Evolutionary conservation across 2,329 filamentous ascomycete genomes (phyloP).

Genomic region (Colletotrichum lupini): DNA sequence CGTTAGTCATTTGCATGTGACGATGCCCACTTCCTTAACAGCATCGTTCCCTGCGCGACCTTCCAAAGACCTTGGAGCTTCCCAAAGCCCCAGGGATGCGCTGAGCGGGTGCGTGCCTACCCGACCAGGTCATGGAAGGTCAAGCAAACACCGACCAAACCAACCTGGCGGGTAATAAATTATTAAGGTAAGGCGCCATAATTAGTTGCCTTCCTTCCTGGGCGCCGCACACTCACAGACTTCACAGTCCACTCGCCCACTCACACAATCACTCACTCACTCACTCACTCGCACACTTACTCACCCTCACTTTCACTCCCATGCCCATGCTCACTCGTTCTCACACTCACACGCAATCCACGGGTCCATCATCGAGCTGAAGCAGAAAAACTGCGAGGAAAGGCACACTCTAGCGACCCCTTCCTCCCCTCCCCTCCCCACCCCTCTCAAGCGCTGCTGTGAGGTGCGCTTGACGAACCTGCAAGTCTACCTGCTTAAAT

Average conservation of each 20-base stretch:
- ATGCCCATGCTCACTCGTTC: not conserved
- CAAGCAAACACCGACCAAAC: not conserved
- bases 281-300: too few species aligned
- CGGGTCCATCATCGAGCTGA: not conserved
- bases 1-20: conserved; percentile 6
- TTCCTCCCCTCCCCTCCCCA: too few species aligned
- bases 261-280: not conserved
- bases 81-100: not conserved
- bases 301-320: too few species aligned
- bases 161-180: not conserved
- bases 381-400: not conserved
- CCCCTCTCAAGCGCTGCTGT: not conserved
- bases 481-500: not conserved
- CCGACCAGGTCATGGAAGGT: not conserved
- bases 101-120: not conserved
- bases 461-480: not conserved
- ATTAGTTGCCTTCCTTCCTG: not conserved
- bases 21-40: not conserved
- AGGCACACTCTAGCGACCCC: not conserved
- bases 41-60: not conserved
- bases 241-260: not conserved
- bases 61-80: not conserved
- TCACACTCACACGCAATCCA: not conserved
- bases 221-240: too few species aligned
- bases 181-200: too few species aligned